These are phyloP conservation scores for Diaporthe sp. DNA, from an alignment of 2,329 filamentous ascomycete genomes.

Conservation along the genomic window DNA sequence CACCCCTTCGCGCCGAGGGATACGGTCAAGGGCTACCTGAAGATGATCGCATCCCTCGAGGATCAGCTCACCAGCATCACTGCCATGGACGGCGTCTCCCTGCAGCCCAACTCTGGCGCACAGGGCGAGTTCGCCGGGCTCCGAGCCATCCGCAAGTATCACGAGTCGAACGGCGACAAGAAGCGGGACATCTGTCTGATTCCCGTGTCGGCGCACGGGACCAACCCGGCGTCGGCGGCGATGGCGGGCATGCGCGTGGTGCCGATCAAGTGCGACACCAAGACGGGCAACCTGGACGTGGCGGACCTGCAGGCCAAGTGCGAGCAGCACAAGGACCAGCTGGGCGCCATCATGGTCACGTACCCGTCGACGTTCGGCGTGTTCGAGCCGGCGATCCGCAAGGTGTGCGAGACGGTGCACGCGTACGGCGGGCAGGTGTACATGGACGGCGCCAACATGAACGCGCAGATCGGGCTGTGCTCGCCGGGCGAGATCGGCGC, in stretches of 20 bases:
- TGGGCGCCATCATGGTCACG: constrained; percentile 96
- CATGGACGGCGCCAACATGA: constrained; percentile 99
- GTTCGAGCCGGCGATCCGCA: constrained; percentile 90
- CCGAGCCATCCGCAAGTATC: constrained; percentile 88
- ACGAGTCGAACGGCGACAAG: constrained; percentile 75
- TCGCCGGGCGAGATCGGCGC: constrained; percentile 95
- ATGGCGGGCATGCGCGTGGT: constrained; percentile 98
- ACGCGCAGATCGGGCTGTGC: constrained; percentile 95
- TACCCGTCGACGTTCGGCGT: constrained; percentile 97
- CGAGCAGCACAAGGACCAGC: constrained; percentile 85
- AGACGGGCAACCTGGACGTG: constrained; percentile 91
- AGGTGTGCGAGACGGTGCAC: constrained; percentile 89
- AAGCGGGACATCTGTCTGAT: constrained; percentile 94
- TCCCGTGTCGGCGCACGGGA: constrained; percentile 94
- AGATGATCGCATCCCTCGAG: constrained; percentile 80
- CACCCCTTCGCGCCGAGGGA: constrained; percentile 83
- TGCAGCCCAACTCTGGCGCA: constrained; percentile 96
- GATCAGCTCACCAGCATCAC: constrained; percentile 85
- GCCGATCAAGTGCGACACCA: constrained; percentile 88
- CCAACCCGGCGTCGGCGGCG: constrained; percentile 93
- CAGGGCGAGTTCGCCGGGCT: constrained; percentile 96
- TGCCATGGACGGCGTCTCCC: constrained; percentile 88
- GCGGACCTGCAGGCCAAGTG: constrained; percentile 89
- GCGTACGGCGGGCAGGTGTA: constrained; percentile 92
- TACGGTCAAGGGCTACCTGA: constrained; percentile 76